Base-by-base conservation (phyloP, 768 basidiomycete species). In the Suillus sp. region DNA sequence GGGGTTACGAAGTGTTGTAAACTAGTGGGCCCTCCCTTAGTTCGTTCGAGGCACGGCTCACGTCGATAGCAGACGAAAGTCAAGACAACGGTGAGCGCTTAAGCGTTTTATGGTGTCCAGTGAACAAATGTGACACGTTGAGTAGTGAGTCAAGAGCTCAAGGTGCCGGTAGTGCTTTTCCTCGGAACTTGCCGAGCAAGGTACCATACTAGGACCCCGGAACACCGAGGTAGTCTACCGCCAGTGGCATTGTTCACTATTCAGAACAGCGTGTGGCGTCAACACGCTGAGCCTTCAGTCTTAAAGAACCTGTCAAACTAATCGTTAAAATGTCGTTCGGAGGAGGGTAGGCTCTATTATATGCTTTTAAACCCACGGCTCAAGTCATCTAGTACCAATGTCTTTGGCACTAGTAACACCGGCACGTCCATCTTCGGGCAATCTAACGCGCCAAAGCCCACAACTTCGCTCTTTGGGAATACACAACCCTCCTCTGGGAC, bases 391-490 rank as follows among this genome's bases (percentile, higher is more conserved):
- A 57, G 55, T 57, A 27, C 55, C 37, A 57, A 57, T 27, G 37
- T 40, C 37, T 57, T 57, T 27, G 55, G 55, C 55, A 57, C 37
- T 20, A 40, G 30, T 13, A 32, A 38, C 25, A 13, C 55, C 1
- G 25, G 55, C 55, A 13, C 37, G 37, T 57, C 55, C 25, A 57
- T 40, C 55, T 57, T 57, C 25, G 55, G 55, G 37, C 55, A 57
- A 57, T 57, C 55, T 18, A 40, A 34, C 55, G 55, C 55, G 35
- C 18, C 55, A 20, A 57, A 57, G 37, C 55, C 55, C 18, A 7
- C 55, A 38, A 38, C 55, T 40, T 57, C 55, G 16, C 61, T 78
- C 8, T 82, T 83, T 66, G 77, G 81, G 1, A 72, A 76, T 16
- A 34, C 59, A 2, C 62, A 63, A 20, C 51, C 63, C 27, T 40